Percentiles rank a stretch among this genome's conserved stretches.
Conservation (phyloP, 495 filamentous ascomycete species). For the Aspergillus bertholletiae region DNA sequence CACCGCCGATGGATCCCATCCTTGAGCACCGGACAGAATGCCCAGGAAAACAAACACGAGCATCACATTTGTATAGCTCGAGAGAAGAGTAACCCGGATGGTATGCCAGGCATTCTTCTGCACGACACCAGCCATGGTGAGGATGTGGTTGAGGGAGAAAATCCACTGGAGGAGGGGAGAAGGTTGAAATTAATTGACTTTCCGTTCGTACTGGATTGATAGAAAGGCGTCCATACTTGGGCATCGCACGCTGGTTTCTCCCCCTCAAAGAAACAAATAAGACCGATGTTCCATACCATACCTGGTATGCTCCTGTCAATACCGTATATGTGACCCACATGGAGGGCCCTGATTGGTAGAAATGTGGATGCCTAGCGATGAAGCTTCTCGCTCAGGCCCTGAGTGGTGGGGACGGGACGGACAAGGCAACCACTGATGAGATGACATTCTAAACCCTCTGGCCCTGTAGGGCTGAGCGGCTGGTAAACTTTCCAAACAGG, state of each 20-base stretch:
- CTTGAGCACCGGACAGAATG: constrained; percentile 67
- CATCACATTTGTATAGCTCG: constrained; percentile 80
- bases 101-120: background rate
- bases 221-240: too few species aligned
- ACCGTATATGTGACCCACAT: background rate
- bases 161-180: background rate
- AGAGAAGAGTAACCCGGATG: constrained; percentile 43
- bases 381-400: background rate
- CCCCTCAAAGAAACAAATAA: too few species aligned
- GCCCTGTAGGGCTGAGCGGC: constrained; percentile 8
- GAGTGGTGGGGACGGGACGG: background rate
- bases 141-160: background rate
- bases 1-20: constrained; percentile 70
- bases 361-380: constrained; percentile 3
- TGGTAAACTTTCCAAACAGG: background rate
- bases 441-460: background rate
- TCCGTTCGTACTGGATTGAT: too few species aligned
- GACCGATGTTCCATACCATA: too few species aligned
- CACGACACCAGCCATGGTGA: background rate
- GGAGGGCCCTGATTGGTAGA: background rate
- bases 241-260: too few species aligned
- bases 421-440: constrained; percentile 1
- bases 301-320: too few species aligned
- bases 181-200: too few species aligned
- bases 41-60: constrained; percentile 88